Percentiles rank a stretch among this genome's conserved stretches.
Conservation (phyloP, 2,329 filamentous ascomycete species). For the Furcasterigmium furcatum region DNA sequence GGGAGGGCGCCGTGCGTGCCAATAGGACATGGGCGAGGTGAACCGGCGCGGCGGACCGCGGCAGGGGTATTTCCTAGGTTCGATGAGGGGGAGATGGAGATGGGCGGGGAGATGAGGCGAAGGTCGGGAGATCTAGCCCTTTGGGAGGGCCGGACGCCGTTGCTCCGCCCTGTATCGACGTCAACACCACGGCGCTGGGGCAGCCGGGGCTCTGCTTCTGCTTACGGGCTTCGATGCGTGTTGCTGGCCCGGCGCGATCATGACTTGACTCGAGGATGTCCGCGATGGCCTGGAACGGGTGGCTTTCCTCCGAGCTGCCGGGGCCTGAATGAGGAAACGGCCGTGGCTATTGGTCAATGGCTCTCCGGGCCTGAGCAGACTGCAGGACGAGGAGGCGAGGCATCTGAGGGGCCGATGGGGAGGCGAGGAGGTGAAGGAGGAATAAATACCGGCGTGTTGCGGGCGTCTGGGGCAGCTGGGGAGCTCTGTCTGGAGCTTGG, state of each 20-base stretch:
- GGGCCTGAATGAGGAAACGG: neutral
- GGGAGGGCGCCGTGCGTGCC: neutral
- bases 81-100: too few species aligned
- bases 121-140: constrained; percentile 2
- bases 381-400: neutral
- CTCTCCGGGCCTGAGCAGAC: neutral
- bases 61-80: neutral
- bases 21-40: neutral
- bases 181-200: neutral
- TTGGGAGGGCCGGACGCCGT: neutral
- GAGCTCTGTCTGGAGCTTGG: too few species aligned
- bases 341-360: neutral
- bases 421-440: neutral
- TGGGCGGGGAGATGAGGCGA: neutral
- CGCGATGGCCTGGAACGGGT: neutral
- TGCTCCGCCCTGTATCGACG: constrained; percentile 3
- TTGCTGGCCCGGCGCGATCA: too few species aligned
- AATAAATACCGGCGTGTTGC: too few species aligned
- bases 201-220: too few species aligned
- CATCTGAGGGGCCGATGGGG: neutral
- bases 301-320: neutral
- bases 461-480: too few species aligned
- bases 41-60: constrained; percentile 4
- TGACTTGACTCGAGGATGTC: too few species aligned
- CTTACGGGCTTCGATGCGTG: too few species aligned